A percentile compares a stretch with the other conserved stretches of the same genome.
Conservation (phyloP, 371 early-diverging fungal species). For the Chytridium lagenaria region DNA sequence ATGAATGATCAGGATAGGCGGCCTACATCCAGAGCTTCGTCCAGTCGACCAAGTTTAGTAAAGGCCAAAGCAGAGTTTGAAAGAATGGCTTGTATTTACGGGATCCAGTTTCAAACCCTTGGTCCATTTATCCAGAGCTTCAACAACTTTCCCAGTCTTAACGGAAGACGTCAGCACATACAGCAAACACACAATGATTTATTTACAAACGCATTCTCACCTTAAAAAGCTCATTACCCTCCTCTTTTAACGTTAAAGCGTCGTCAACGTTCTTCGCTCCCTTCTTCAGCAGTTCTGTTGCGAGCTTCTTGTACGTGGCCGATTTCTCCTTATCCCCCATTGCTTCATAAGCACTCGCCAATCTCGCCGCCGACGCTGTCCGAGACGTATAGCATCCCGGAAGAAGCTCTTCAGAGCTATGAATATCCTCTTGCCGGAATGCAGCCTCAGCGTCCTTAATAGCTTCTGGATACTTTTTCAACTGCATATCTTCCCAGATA, state of each 20-base stretch:
- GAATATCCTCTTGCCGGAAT: conserved; percentile 17
- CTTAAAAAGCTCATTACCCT: conserved; percentile 35
- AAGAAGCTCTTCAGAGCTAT: conserved; percentile 25
- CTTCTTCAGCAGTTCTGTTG: conserved; percentile 35
- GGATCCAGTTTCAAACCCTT: conserved; percentile 33
- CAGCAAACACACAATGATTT: neutral
- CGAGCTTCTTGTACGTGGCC: conserved; percentile 32
- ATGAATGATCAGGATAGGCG: neutral
- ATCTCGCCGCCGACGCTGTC: conserved; percentile 31
- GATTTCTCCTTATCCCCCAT: conserved; percentile 28
- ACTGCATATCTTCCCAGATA: conserved; percentile 26
- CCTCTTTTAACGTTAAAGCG: conserved; percentile 31
- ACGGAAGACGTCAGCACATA: neutral
- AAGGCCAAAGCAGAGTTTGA: conserved; percentile 35
- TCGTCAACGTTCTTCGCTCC: conserved; percentile 21
- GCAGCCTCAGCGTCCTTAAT: conserved; percentile 30
- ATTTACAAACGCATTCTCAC: neutral
- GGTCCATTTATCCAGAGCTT: conserved; percentile 32
- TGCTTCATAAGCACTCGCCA: conserved; percentile 23
- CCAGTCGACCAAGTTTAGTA: conserved; percentile 23
- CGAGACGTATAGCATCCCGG: conserved; percentile 34
- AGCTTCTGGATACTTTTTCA: conserved; percentile 18
- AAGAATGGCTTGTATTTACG: conserved; percentile 28
- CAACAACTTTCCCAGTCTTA: conserved; percentile 31
- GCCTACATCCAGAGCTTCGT: conserved; percentile 21